These are phyloP conservation scores for Coniochaeta sp. DNA, from an alignment of 2,329 filamentous ascomycete species.

Conservation along the genomic window DNA sequence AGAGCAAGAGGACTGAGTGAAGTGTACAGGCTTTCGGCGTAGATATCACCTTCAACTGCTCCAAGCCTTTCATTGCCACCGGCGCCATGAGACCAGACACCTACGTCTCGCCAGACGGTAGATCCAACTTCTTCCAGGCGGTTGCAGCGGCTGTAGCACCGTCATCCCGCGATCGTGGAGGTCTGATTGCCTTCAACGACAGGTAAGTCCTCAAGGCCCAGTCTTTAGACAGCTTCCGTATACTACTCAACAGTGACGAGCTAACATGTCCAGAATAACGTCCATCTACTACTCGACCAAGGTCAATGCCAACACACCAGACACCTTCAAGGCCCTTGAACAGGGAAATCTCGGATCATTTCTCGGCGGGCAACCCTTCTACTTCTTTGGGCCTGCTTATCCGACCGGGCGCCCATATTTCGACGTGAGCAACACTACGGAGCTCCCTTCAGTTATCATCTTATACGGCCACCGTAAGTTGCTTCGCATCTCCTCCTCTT, in stretches of 20 bases:
- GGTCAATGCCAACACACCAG: conserved; percentile 44
- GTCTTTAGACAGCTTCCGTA: neutral
- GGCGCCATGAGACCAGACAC: conserved; percentile 49
- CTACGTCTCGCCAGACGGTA: conserved; percentile 44
- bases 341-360: conserved; percentile 41
- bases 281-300: conserved; percentile 46
- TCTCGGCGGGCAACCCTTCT: conserved; percentile 45
- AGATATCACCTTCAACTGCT: conserved; percentile 41
- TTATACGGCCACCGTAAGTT: conserved; percentile 33
- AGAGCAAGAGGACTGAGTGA: neutral
- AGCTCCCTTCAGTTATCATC: conserved; percentile 37
- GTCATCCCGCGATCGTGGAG: conserved; percentile 33
- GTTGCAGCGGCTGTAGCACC: conserved; percentile 38
- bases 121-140: conserved; percentile 44
- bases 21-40: conserved; percentile 41
- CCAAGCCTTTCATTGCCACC: conserved; percentile 43
- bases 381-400: conserved; percentile 39
- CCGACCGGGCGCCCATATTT: conserved; percentile 32
- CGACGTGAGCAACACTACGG: conserved; percentile 22
- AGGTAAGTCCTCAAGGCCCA: conserved; percentile 3
- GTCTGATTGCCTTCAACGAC: conserved; percentile 45
- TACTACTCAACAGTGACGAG: neutral
- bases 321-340: conserved; percentile 45
- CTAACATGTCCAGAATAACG: conserved; percentile 29
- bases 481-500: neutral